Percentiles rank a stretch among this genome's conserved stretches.
Evolutionary conservation across 495 filamentous ascomycete genomes (phyloP).

Genomic region (Parathielavia hyrcaniae): DNA sequence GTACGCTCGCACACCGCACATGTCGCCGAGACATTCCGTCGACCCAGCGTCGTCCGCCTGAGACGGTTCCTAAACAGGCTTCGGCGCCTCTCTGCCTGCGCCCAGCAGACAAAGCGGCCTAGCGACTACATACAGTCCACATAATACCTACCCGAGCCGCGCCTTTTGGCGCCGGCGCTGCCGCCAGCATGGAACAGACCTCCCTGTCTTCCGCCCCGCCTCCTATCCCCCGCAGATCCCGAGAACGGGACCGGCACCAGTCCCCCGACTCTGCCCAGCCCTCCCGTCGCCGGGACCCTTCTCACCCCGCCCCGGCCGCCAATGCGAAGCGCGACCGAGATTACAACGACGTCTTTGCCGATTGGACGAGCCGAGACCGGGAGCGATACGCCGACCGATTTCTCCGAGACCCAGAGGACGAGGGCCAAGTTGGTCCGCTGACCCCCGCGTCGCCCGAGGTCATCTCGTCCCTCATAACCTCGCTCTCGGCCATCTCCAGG

Average conservation of each 20-base stretch:
- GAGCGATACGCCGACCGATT: conserved; percentile 28
- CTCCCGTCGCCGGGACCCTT: conserved; percentile 16
- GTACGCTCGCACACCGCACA: background rate
- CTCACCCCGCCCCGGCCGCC: conserved; percentile 14
- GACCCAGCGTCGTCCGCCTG: conserved; percentile 1
- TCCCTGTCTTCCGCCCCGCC: conserved; percentile 21
- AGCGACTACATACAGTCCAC: conserved; percentile 19
- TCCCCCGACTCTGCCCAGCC: conserved; percentile 2
- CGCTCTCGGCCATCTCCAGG: conserved; percentile 76
- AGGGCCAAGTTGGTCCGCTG: conserved; percentile 14
- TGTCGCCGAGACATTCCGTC: conserved; percentile 12
- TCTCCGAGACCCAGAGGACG: conserved; percentile 27
- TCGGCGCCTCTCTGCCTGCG: background rate
- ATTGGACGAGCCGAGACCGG: conserved; percentile 29
- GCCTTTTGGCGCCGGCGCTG: conserved; percentile 21
- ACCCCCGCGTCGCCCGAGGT: conserved; percentile 80
- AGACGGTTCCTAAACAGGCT: conserved; percentile 14
- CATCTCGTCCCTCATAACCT: conserved; percentile 89
- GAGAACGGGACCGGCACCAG: conserved; percentile 27
- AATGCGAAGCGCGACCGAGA: conserved; percentile 23
- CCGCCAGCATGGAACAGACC: conserved; percentile 28
- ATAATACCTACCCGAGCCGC: conserved; percentile 18
- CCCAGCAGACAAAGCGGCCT: conserved; percentile 17
- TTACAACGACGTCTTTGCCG: conserved; percentile 26
- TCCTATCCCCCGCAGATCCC: conserved; percentile 30